phyloP scores from a whole-genome alignment of 148 eudicot genomes.

The Beta vulgaris region DNA sequence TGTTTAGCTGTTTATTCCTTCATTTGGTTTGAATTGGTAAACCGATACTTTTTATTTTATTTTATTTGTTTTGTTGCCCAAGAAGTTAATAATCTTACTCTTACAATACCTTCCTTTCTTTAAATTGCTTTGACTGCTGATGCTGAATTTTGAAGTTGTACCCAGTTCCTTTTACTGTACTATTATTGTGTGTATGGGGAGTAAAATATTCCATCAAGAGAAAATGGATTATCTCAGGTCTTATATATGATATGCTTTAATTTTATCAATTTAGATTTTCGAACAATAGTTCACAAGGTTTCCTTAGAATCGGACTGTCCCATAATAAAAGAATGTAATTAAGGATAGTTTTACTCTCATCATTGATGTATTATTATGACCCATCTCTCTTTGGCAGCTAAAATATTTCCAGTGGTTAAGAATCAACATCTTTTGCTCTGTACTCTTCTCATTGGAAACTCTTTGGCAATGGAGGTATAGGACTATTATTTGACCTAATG shows the following conservation, averaged over 20 bases:
- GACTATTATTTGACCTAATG: neutral
- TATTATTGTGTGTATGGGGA: neutral
- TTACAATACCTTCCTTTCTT: neutral
- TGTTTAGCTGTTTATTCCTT: no score
- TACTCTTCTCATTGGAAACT: constrained; percentile 88
- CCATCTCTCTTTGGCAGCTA: constrained; percentile 56
- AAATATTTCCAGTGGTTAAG: constrained; percentile 93
- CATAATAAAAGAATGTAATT: no score
- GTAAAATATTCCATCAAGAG: neutral
- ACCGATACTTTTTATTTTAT: neutral
- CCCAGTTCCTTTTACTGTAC: no score
- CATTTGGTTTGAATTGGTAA: neutral
- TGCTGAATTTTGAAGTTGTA: neutral
- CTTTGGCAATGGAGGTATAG: constrained; percentile 93
- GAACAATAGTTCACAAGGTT: neutral
- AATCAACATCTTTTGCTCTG: constrained; percentile 95
- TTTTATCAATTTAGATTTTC: neutral
- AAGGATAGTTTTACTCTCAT: neutral
- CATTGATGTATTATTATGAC: neutral
- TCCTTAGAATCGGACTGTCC: neutral
- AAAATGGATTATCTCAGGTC: neutral
- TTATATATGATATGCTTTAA: neutral
- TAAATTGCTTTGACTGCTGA: neutral
- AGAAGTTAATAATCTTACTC: neutral
- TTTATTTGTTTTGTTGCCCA: no score